Evolutionary conservation across 495 filamentous ascomycete genomes (phyloP).

Genomic region (Daldinia childiae): DNA sequence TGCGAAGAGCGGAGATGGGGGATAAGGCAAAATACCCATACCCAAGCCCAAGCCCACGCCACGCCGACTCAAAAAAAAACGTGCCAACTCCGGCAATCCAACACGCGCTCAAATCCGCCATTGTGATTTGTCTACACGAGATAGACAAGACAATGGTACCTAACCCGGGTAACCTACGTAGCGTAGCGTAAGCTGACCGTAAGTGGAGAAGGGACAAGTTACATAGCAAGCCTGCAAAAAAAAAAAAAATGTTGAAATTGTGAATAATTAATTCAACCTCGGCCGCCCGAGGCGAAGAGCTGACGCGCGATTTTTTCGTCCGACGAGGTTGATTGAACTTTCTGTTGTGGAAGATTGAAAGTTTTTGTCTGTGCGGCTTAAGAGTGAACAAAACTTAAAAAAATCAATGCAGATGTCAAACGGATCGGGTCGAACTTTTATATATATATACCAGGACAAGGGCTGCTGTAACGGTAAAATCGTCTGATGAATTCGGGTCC

Average conservation of each 20-base stretch:
- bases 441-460: not conserved
- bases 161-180: not conserved
- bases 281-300: not conserved
- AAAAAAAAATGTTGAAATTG: not conserved
- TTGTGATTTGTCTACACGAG: constrained; percentile 16
- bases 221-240: not conserved
- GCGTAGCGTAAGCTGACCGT: not conserved
- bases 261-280: not conserved
- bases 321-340: not conserved
- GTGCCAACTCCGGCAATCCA: constrained; percentile 27
- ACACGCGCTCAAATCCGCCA: constrained; percentile 29
- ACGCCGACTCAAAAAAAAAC: not conserved
- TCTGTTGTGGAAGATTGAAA: too few species aligned
- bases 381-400: not conserved
- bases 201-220: not conserved
- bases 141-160: not conserved
- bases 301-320: not conserved
- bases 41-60: not conserved
- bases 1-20: not conserved
- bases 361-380: too few species aligned
- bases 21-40: not conserved
- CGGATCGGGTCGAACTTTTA: not conserved
- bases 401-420: constrained; percentile 1
- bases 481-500: not conserved
- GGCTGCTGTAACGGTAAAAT: not conserved